Conservation (phyloP, 108 stramenopile genomes). For the Cyclostephanos invisitatus region DNA sequence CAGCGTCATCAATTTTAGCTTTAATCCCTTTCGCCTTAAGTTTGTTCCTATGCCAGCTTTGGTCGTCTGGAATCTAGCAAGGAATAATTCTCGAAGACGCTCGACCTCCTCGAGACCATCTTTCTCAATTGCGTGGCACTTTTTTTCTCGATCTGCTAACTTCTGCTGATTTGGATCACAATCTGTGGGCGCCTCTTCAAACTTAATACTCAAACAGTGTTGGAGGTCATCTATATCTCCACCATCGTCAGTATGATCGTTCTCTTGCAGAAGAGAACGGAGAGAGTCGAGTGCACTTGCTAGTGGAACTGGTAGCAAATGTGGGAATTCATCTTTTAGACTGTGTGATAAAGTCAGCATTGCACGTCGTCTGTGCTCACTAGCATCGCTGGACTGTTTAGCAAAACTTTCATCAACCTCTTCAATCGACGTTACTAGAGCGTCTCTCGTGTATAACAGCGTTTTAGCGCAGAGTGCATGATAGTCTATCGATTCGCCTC, state of each 20-base stretch:
- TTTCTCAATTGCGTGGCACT: conserved; percentile 1
- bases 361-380: conserved; percentile 2
- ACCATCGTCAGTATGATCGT: conserved; percentile 6
- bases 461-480: conserved; percentile 17
- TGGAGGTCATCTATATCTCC: conserved; percentile 16
- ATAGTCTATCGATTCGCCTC: not conserved
- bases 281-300: conserved; percentile 12
- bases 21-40: conserved; percentile 8
- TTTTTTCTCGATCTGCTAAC: conserved; percentile 4
- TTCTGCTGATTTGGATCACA: conserved; percentile 1
- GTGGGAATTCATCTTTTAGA: not conserved
- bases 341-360: conserved; percentile 1
- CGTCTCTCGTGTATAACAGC: conserved; percentile 18
- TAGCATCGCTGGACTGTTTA: not conserved
- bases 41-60: not conserved
- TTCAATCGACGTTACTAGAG: conserved; percentile 2
- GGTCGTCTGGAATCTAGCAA: conserved; percentile 3
- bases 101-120: conserved; percentile 10
- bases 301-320: not conserved
- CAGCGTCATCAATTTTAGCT: not conserved
- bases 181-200: conserved; percentile 10
- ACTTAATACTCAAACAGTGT: conserved; percentile 12
- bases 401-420: conserved; percentile 10
- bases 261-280: conserved; percentile 6
- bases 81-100: not conserved